Conservation (phyloP, 2,329 filamentous ascomycete genomes). For the Verticillium klebahnii region DNA sequence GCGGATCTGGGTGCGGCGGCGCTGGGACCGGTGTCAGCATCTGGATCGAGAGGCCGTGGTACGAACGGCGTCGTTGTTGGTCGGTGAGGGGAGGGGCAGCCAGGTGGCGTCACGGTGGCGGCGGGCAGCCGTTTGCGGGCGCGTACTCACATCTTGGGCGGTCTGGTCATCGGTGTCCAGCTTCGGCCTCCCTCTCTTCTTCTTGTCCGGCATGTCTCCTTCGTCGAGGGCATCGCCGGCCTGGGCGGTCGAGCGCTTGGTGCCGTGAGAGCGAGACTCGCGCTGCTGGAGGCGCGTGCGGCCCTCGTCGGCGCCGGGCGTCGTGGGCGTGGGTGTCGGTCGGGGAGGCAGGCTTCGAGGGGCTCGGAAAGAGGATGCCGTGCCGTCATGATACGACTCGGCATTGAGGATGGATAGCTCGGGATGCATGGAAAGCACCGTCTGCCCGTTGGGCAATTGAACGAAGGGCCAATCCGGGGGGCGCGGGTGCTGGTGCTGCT, state of each 20-base stretch:
- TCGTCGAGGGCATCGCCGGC: neutral
- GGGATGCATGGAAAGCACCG: conserved; percentile 20
- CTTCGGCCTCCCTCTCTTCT: conserved; percentile 61
- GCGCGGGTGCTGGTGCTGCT: conserved; percentile 1
- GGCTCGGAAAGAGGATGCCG: conserved; percentile 11
- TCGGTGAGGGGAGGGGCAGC: neutral
- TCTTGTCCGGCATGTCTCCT: neutral
- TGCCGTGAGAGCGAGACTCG: neutral
- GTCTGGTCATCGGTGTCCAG: conserved; percentile 75
- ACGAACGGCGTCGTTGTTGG: conserved; percentile 3
- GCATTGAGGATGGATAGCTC: conserved; percentile 41
- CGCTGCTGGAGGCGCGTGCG: neutral
- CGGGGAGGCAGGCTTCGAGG: conserved; percentile 12
- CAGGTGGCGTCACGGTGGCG: conserved; percentile 1
- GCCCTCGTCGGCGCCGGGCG: neutral
- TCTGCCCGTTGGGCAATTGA: conserved; percentile 4
- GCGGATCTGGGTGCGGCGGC: conserved; percentile 81
- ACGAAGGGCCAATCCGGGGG: conserved; percentile 1
- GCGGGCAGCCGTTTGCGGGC: neutral
- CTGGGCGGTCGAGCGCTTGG: neutral
- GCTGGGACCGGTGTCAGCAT: conserved; percentile 39
- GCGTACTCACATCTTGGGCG: conserved; percentile 65
- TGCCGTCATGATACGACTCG: conserved; percentile 37
- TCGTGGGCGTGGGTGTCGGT: conserved; percentile 6
- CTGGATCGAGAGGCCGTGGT: conserved; percentile 3